Base-by-base conservation (phyloP, 371 early-diverging fungal genomes). In the Mucor piriformis region DNA sequence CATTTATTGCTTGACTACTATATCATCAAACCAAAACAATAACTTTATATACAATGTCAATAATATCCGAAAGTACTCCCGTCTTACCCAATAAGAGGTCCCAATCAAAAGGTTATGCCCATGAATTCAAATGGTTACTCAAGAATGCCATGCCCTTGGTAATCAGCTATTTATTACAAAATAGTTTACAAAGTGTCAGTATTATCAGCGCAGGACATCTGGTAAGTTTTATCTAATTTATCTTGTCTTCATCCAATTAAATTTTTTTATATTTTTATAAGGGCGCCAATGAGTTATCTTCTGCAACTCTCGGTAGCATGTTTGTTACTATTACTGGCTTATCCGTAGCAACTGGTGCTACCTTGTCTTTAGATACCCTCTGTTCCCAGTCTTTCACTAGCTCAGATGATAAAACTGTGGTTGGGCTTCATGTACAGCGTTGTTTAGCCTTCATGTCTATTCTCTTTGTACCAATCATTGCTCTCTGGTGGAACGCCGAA, bases 361-460 rank as follows among this genome's bases (percentile, higher is more conserved):
- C 89, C 5, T 77, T 91, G 35, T 92, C 90, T 0, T 77, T 95
- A n/a, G 95, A 95, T 67, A 93, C 94, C 6, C 83, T 95, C 18
- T 92, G 93, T 59, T 88, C 92, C 12, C 95, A 95, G 65, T 81
- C 93, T 3, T 90, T 76, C 61, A 93, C 95, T 0, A 88, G 82
- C 0, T 66, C 84, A 3, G 73, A 69, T 11, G 89, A 93, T 67
- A 78, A 81, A 34, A 82, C 79, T 16, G 70, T 87, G 5, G 79
- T 91, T 2, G 94, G 95, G 8, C 72, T 92, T 11, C 92, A 92
- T 46, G 76, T 95, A 21, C 92, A 93, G 67, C 87, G 95, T 1
- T 88, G 88, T 0, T 75, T 95, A 10, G 76, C 92, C 24, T 76
- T 92, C 51, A 73, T 89, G 63, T 59, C 82, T 32, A 5, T 87